These are phyloP conservation scores for Vaccinium vitisidaea DNA, from an alignment of 148 eudicot genomes.

Conservation along the genomic window DNA sequence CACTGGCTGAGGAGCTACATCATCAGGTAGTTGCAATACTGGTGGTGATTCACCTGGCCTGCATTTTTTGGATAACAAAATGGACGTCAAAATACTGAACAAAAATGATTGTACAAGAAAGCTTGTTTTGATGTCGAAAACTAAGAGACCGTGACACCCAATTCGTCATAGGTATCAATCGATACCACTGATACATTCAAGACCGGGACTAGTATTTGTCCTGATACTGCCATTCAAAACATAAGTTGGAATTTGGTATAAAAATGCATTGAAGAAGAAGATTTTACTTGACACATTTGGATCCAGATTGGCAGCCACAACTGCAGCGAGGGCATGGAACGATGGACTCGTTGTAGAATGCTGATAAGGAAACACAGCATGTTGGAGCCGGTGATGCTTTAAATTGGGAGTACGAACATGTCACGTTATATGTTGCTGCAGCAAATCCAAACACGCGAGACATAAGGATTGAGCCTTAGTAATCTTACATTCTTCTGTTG, in stretches of 20 bases:
- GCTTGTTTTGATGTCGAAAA: background rate
- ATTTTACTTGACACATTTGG: constrained; percentile 54
- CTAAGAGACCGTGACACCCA: background rate
- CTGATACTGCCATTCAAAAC: background rate
- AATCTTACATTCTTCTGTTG: background rate
- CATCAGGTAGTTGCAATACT: constrained; percentile 4
- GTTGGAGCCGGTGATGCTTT: constrained; percentile 60
- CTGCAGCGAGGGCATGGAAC: constrained; percentile 63
- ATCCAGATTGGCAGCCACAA: constrained; percentile 58
- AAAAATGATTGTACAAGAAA: background rate
- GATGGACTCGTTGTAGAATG: constrained; percentile 64
- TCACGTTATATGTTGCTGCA: constrained; percentile 67
- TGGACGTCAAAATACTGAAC: background rate
- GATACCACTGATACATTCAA: too few species aligned
- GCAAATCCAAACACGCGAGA: background rate
- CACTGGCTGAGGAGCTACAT: constrained; percentile 8
- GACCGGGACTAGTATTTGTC: background rate
- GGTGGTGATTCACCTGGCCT: constrained; percentile 36
- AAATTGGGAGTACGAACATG: constrained; percentile 72
- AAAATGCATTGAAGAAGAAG: background rate
- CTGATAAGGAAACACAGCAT: constrained; percentile 87
- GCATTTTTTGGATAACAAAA: constrained; percentile 2
- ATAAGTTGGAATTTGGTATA: background rate
- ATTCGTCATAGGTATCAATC: background rate
- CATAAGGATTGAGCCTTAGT: background rate